Conservation (phyloP, 768 basidiomycete species). For the Rhodosporidiobolus sp. region DNA sequence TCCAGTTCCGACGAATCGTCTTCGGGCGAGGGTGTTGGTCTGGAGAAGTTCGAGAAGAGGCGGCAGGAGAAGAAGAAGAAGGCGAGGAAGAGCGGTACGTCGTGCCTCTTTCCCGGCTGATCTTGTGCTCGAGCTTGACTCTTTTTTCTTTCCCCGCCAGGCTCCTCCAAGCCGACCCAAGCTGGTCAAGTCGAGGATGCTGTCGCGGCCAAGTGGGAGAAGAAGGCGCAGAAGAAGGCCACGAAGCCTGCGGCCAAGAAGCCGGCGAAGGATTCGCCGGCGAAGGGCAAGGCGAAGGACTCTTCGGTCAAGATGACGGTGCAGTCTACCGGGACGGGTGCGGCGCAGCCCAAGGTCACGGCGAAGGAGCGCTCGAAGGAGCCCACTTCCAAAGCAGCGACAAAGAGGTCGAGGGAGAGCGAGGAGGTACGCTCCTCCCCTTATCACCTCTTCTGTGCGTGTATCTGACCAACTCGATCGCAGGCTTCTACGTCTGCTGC, state of each 20-base stretch:
- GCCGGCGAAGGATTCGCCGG: not conserved
- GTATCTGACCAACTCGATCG: too few relatives aligned
- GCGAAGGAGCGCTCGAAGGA: too few relatives aligned
- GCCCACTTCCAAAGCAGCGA: too few relatives aligned
- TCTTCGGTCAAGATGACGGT: too few relatives aligned
- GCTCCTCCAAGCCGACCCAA: not conserved
- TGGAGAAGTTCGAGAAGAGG: constrained; percentile 5
- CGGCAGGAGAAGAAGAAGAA: constrained; percentile 15
- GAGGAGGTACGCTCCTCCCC: too few relatives aligned
- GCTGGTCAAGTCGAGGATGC: not conserved
- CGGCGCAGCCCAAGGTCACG: too few relatives aligned
- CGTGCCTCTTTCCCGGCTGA: not conserved
- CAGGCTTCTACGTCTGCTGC: too few relatives aligned
- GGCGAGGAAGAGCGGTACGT: not conserved
- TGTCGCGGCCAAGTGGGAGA: constrained; percentile 29
- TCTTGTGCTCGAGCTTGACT: not conserved
- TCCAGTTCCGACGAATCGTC: not conserved
- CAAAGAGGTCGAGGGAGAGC: too few relatives aligned
- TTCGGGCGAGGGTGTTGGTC: not conserved
- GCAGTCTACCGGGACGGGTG: too few relatives aligned
- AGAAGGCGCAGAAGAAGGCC: constrained; percentile 13
- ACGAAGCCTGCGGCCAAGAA: constrained; percentile 11
- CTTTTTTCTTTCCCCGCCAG: not conserved
- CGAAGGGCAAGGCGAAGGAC: not conserved
- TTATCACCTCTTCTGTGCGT: too few relatives aligned